A percentile compares a stretch with the other conserved stretches of the same genome.
Evolutionary conservation across 345 rosid species (phyloP).

Genomic region (Iberis pinnata): DNA sequence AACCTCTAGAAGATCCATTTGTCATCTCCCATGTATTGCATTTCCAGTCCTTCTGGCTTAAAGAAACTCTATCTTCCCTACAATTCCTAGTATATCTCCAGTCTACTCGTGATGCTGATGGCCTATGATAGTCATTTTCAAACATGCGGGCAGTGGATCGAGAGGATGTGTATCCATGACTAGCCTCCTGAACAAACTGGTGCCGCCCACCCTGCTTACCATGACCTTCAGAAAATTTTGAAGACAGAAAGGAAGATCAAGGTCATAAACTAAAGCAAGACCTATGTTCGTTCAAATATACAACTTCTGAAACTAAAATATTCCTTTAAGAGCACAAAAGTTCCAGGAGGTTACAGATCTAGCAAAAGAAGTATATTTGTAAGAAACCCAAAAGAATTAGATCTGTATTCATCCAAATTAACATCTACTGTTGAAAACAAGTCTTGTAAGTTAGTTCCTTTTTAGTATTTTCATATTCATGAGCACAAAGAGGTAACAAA

Average conservation of each 20-base stretch:
- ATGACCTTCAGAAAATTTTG: constrained; percentile 57
- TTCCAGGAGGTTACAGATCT: background rate
- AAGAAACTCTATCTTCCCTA: constrained; percentile 59
- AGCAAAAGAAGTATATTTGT: no score
- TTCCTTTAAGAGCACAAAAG: background rate
- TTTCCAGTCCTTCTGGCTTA: constrained; percentile 68
- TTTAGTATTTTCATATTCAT: background rate
- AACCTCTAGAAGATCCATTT: constrained; percentile 50
- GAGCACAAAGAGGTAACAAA: constrained; percentile 5
- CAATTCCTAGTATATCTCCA: constrained; percentile 57
- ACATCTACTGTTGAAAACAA: background rate
- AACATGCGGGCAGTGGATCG: constrained; percentile 49
- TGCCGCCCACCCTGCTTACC: constrained; percentile 86
- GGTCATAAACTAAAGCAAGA: constrained; percentile 16
- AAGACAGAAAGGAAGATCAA: constrained; percentile 20
- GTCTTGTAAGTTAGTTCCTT: background rate
- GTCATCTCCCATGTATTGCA: constrained; percentile 54
- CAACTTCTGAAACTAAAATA: background rate
- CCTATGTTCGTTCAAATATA: background rate
- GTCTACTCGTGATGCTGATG: constrained; percentile 50
- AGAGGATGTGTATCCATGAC: constrained; percentile 51
- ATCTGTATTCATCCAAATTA: no score
- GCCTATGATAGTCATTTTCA: constrained; percentile 52
- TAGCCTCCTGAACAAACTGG: constrained; percentile 55
- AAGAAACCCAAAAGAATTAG: no score